phyloP scores from a whole-genome alignment of 352 stramenopile genomes.

The Heterotrichella gracilis region DNA sequence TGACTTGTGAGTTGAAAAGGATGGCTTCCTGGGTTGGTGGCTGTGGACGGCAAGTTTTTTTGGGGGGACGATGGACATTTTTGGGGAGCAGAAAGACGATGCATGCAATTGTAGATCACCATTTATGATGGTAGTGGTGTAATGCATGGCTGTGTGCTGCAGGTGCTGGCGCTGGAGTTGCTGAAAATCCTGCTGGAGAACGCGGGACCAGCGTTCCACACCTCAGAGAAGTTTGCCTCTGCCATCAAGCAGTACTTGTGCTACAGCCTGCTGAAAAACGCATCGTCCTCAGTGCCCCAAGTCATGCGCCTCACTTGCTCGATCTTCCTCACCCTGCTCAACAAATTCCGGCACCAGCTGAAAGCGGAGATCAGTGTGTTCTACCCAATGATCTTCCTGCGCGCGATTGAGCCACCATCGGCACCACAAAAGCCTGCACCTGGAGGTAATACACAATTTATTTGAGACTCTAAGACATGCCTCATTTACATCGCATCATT shows the following conservation, averaged over 20 bases:
- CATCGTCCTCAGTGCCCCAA: conserved; percentile 65
- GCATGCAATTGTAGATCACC: too few species aligned
- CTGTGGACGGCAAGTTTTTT: too few species aligned
- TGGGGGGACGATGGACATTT: too few species aligned
- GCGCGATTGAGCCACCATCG: conserved; percentile 66
- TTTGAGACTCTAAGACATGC: too few species aligned
- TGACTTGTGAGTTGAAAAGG: too few species aligned
- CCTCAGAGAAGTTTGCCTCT: conserved; percentile 71
- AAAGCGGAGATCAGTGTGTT: conserved; percentile 94
- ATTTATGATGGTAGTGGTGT: too few species aligned
- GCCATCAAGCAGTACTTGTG: conserved; percentile 81
- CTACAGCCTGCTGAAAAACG: conserved; percentile 85
- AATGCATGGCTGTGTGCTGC: too few species aligned
- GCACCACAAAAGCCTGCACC: too few species aligned
- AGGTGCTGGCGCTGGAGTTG: conserved; percentile 72
- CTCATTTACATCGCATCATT: too few species aligned
- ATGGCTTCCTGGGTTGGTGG: conserved; percentile 25
- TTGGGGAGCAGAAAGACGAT: too few species aligned
- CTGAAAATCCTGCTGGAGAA: conserved; percentile 82
- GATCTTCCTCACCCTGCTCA: conserved; percentile 79
- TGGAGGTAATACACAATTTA: too few species aligned
- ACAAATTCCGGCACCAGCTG: conserved; percentile 43
- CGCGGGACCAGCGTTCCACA: conserved; percentile 58
- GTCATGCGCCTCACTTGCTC: conserved; percentile 78
- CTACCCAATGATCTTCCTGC: conserved; percentile 85